A percentile compares a stretch with the other conserved stretches of the same genome.
Conservation (phyloP, 2,329 filamentous ascomycete genomes). For the Tolypocladium nubicola region DNA sequence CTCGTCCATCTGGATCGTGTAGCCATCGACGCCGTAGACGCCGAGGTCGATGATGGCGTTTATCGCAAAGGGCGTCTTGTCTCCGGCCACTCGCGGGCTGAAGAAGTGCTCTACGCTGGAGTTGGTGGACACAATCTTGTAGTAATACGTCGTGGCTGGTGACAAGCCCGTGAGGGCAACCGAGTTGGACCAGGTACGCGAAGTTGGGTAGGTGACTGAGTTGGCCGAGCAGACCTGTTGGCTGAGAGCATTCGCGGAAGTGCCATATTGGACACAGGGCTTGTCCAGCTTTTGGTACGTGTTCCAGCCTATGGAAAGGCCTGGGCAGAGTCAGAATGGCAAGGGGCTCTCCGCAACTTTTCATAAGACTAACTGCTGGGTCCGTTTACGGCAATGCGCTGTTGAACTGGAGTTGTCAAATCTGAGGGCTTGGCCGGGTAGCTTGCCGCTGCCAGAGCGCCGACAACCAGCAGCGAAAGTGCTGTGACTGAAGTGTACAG, state of each 20-base stretch:
- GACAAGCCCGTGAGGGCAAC: constrained; percentile 34
- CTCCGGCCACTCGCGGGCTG: constrained; percentile 41
- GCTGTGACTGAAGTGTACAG: neutral
- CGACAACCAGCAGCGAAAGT: neutral
- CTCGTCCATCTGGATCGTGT: constrained; percentile 24
- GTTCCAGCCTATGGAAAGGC: constrained; percentile 45
- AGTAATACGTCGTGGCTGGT: constrained; percentile 48
- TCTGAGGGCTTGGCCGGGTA: constrained; percentile 37
- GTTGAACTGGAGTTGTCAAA: constrained; percentile 41
- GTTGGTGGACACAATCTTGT: constrained; percentile 47
- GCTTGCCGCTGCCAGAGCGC: constrained; percentile 10
- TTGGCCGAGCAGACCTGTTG: constrained; percentile 30
- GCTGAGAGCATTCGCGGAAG: constrained; percentile 25
- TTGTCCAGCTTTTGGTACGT: constrained; percentile 35
- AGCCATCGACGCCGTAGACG: constrained; percentile 28
- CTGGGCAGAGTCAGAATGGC: constrained; percentile 16
- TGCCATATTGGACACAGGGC: constrained; percentile 42
- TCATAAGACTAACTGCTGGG: constrained; percentile 28
- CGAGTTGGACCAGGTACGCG: constrained; percentile 41
- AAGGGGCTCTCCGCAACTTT: neutral
- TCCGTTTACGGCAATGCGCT: constrained; percentile 40
- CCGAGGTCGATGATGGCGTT: constrained; percentile 39
- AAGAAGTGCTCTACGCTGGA: constrained; percentile 42
- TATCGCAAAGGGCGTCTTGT: constrained; percentile 42
- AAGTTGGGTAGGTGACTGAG: constrained; percentile 40